phyloP scores from a whole-genome alignment of 169 alveolate genomes.

The Perkinsus chesapeaki region DNA sequence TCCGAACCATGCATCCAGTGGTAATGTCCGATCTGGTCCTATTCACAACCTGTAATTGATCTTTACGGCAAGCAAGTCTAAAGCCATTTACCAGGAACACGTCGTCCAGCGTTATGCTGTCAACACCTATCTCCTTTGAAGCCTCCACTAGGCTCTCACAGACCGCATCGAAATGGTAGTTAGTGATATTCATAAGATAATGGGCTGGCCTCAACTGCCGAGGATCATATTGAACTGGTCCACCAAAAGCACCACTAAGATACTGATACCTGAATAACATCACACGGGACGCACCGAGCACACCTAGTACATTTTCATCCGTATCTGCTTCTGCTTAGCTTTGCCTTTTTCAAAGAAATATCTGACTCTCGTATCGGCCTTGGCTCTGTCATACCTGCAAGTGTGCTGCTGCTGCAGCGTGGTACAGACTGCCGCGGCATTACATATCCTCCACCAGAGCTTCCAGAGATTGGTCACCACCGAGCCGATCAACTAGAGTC shows the following conservation, averaged over 20 bases:
- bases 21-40: neutral
- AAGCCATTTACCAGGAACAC: neutral
- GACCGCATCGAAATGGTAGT: neutral
- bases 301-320: neutral
- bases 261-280: neutral
- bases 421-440: neutral
- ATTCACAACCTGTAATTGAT: neutral
- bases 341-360: neutral
- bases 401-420: neutral
- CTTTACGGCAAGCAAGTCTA: neutral
- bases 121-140: neutral
- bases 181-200: neutral
- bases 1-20: neutral
- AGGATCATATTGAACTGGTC: neutral
- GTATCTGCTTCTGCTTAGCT: neutral
- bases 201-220: neutral
- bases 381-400: neutral
- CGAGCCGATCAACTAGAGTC: neutral
- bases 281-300: neutral
- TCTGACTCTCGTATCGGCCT: neutral
- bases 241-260: neutral
- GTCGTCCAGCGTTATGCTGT: neutral
- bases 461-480: neutral
- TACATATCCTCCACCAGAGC: neutral
- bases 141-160: neutral